Base-by-base conservation (phyloP, 805 yeast species). In the Sugiyamaella marilandica region DNA sequence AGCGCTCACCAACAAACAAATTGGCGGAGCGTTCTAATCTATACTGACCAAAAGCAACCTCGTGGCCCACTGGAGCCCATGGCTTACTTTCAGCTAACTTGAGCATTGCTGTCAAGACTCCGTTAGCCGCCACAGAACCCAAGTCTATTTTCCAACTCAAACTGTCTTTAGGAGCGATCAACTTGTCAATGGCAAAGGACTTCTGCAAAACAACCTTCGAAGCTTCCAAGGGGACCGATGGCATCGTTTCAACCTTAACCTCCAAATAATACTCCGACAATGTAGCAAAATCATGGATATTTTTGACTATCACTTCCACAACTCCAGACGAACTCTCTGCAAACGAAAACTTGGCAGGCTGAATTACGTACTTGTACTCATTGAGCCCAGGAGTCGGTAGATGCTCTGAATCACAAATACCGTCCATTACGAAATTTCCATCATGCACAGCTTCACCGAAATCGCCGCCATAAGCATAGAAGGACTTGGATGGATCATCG, bases 351-450 rank as follows among this genome's bases (percentile, higher is more conserved):
- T 32, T 13, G 2, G 50, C 65, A 1, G 74, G 73, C 53, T 69
- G 70, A 49, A 65, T 63, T n/a, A 65, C 71, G 51, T 65, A 62
- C 56, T 64, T 66, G 54, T 65, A 59, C 50, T 69, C 71, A 19
- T 58, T 43, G 51, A 70, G 57, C 9, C 72, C 70, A 14, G 74
- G 73, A 10, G 69, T 67, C 10, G 72, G 71, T 29, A 63, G 48
- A 46, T 70, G 74, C 18, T 59, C 59, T 3, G 73, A 69, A 47
- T 58, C 50, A 37, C 63, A 49, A 11, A 70, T 48, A 1, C 74
- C 74, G 53, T 70, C 74, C 70, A 70, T 62, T 36, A 70, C 67
- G 51, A 70, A 70, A 4, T 66, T 69, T 13, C 72, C 69, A 53
- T 70, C 73, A 54, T 70, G 62, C 8, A 70, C 65, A 43, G 57